Percentiles rank a stretch among this genome's conserved stretches.
Conservation (phyloP, 192 early-diverging fungal genomes). For the Powellomyces hirtus region DNA sequence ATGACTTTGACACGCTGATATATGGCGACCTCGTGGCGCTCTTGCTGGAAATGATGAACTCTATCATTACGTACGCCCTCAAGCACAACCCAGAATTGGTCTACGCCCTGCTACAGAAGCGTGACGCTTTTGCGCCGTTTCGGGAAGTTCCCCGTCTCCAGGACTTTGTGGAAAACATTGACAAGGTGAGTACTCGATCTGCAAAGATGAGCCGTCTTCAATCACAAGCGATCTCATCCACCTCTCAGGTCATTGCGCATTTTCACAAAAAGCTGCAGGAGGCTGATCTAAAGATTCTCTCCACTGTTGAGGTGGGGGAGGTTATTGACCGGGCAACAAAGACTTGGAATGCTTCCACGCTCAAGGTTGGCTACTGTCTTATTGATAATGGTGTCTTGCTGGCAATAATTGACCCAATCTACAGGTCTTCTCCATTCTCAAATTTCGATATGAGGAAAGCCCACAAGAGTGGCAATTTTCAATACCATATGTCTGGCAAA, state of each 20-base stretch:
- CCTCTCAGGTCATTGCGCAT: conserved; percentile 54
- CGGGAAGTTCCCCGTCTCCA: conserved; percentile 51
- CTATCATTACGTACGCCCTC: conserved; percentile 57
- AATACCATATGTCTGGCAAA: conserved; percentile 66
- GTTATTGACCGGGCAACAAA: conserved; percentile 63
- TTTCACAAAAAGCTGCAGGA: conserved; percentile 63
- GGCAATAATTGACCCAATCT: no score
- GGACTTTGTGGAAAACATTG: conserved; percentile 63
- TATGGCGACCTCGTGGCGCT: conserved; percentile 67
- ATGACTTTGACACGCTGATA: conserved; percentile 46
- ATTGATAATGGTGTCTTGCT: no score
- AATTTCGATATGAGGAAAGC: conserved; percentile 70
- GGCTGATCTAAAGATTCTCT: conserved; percentile 62
- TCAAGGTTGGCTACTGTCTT: conserved; percentile 54
- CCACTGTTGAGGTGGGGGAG: conserved; percentile 60
- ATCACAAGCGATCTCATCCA: neutral
- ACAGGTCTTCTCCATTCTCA: conserved; percentile 51
- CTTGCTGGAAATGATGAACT: conserved; percentile 72
- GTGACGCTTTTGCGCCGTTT: conserved; percentile 62
- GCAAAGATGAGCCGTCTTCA: no score
- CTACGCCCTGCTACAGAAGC: conserved; percentile 66
- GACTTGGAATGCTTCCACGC: conserved; percentile 57
- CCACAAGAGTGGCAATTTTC: conserved; percentile 58
- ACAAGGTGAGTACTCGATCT: conserved; percentile 27
- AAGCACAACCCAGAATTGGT: conserved; percentile 68